phyloP scores from a whole-genome alignment of 2,329 filamentous ascomycete genomes.

The Aspergillus arachidicola region DNA sequence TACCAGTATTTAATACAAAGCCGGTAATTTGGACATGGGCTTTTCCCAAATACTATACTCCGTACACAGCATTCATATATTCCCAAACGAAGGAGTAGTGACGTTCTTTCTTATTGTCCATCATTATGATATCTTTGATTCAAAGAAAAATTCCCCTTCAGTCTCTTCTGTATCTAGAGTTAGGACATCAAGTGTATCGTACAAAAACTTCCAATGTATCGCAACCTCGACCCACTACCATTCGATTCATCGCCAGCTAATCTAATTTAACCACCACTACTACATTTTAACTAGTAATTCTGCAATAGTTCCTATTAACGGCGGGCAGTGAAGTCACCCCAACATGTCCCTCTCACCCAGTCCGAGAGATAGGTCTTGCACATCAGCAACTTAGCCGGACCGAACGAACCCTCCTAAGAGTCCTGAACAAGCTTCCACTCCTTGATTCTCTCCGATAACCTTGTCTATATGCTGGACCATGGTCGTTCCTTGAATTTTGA shows the following conservation, averaged over 20 bases:
- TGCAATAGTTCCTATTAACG: constrained; percentile 2
- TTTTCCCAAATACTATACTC: too few relatives aligned
- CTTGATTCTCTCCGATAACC: not conserved
- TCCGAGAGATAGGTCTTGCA: not conserved
- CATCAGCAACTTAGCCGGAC: not conserved
- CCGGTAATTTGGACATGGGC: not conserved
- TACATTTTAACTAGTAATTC: not conserved
- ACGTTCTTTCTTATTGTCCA: not conserved
- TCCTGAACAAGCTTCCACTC: constrained; percentile 4
- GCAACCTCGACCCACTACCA: constrained; percentile 2
- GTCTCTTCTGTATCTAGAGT: not conserved
- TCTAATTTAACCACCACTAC: not conserved
- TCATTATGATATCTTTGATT: not conserved
- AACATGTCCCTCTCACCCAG: constrained; percentile 20
- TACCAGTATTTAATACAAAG: not conserved
- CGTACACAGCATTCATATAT: too few relatives aligned
- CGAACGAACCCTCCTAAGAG: not conserved
- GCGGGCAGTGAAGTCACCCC: constrained; percentile 26
- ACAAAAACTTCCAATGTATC: not conserved
- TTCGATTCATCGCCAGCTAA: constrained; percentile 5
- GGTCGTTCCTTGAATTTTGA: not conserved
- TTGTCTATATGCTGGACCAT: not conserved
- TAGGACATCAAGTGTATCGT: not conserved
- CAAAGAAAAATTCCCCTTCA: too few relatives aligned
- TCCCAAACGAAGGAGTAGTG: too few relatives aligned